Conservation (phyloP, 2,329 filamentous ascomycete species). For the Parastagonospora nodorum region DNA sequence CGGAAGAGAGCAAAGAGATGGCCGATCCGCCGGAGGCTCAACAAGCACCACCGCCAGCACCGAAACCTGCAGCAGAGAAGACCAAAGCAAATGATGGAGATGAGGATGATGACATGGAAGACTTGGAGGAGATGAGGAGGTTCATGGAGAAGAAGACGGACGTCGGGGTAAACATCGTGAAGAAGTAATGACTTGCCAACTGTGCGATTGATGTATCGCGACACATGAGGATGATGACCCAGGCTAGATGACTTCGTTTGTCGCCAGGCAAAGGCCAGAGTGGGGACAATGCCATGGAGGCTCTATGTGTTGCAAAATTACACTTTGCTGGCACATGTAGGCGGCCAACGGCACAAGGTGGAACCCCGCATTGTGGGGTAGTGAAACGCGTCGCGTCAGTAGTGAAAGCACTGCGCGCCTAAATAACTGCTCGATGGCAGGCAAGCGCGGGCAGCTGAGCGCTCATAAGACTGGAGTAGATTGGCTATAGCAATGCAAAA, state of each 20-base stretch:
- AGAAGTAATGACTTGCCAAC: constrained; percentile 50
- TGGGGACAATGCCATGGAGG: too few relatives aligned
- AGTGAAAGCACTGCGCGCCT: constrained; percentile 14
- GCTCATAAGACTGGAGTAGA: background rate
- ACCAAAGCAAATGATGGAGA: constrained; percentile 9
- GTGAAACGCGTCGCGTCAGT: constrained; percentile 14
- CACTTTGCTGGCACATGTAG: background rate
- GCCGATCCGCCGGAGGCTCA: constrained; percentile 21
- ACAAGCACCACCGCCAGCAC: constrained; percentile 5
- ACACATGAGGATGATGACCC: background rate
- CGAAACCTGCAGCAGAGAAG: constrained; percentile 12
- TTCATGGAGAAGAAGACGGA: constrained; percentile 50
- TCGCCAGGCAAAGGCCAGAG: background rate
- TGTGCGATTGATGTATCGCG: too few relatives aligned
- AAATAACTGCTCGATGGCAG: background rate
- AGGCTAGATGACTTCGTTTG: background rate
- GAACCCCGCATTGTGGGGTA: constrained; percentile 2
- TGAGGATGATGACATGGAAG: constrained; percentile 43
- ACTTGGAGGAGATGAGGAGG: constrained; percentile 47
- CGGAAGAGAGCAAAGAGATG: constrained; percentile 69
- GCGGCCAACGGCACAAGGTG: background rate
- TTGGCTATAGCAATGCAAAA: background rate
- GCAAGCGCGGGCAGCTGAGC: background rate
- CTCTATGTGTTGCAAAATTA: background rate
- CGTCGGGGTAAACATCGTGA: constrained; percentile 73